These are phyloP conservation scores for Wickerhamomyces subpelliculosus DNA, from an alignment of 805 yeast species.

Conservation along the genomic window DNA sequence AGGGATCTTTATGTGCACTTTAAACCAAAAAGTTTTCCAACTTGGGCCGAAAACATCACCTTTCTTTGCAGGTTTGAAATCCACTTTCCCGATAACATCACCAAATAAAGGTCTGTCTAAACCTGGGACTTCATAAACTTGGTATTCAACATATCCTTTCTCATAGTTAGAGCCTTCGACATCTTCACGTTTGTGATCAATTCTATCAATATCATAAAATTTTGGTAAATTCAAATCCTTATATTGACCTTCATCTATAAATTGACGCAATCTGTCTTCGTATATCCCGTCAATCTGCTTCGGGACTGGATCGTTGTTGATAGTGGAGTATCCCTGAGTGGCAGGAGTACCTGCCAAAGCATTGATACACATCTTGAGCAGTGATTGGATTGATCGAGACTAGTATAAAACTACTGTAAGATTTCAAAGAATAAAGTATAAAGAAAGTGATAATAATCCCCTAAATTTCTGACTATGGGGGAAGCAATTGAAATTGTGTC, in stretches of 20 bases:
- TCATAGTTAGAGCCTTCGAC: slow-evolving; percentile 21
- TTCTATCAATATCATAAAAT: slow-evolving; percentile 60
- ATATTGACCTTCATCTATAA: slow-evolving; percentile 77
- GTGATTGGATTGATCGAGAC: no score
- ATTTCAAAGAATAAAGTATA: no score
- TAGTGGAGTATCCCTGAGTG: slow-evolving; percentile 25
- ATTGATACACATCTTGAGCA: slow-evolving; percentile 10
- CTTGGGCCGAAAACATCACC: slow-evolving; percentile 88
- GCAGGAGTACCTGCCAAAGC: slow-evolving; percentile 5
- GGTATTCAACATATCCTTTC: slow-evolving; percentile 44
- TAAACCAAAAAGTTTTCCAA: slow-evolving; percentile 97
- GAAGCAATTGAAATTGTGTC: no score
- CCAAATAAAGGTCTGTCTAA: slow-evolving; percentile 40
- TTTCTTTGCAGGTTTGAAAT: slow-evolving; percentile 50
- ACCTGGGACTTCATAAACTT: slow-evolving; percentile 70
- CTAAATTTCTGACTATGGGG: no score
- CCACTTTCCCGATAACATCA: slow-evolving; percentile 20
- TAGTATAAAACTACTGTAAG: no score
- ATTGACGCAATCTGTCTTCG: slow-evolving; percentile 67
- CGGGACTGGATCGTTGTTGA: slow-evolving; percentile 53
- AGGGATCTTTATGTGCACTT: slow-evolving; percentile 60
- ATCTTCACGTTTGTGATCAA: slow-evolving; percentile 34
- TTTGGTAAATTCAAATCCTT: slow-evolving; percentile 67
- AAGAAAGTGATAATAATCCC: no score
- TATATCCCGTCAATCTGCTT: slow-evolving; percentile 73